Conservation (phyloP, 495 filamentous ascomycete genomes). For the Glutinoglossum americanum region DNA sequence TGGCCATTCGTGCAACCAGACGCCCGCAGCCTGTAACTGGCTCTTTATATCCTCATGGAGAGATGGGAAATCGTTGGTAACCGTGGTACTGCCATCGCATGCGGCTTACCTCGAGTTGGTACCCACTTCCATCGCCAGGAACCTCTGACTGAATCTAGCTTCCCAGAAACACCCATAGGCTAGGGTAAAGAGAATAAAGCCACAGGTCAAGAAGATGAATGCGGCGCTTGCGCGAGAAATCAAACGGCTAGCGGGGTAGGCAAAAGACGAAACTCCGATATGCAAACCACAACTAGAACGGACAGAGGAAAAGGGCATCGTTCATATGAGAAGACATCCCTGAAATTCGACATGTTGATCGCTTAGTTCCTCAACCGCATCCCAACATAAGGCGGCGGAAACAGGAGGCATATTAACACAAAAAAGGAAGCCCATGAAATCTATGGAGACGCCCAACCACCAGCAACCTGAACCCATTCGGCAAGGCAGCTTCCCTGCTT, state of each 20-base stretch:
- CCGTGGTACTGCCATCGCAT: background rate
- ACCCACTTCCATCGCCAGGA: background rate
- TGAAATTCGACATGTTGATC: conserved; percentile 1
- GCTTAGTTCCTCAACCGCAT: conserved; percentile 1
- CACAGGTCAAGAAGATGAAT: background rate
- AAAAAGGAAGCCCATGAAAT: background rate
- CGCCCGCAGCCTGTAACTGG: background rate
- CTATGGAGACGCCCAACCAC: conserved; percentile 62
- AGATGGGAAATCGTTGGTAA: background rate
- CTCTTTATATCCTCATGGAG: background rate
- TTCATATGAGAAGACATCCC: background rate
- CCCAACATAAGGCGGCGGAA: background rate
- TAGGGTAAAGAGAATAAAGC: background rate
- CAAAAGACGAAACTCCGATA: conserved; percentile 2
- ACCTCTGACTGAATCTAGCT: background rate
- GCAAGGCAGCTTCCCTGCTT: conserved; percentile 87
- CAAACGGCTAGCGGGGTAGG: background rate
- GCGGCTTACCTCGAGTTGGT: background rate
- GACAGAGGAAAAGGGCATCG: background rate
- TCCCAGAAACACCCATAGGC: background rate
- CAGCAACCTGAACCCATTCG: conserved; percentile 96
- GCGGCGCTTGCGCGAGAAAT: background rate
- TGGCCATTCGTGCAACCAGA: background rate
- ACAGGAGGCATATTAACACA: background rate
- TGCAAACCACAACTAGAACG: background rate